Evolutionary conservation across 2,329 filamentous ascomycete genomes (phyloP), one percentile per base, ranked within the genome.

Genomic region (Xylaria sp.): DNA sequence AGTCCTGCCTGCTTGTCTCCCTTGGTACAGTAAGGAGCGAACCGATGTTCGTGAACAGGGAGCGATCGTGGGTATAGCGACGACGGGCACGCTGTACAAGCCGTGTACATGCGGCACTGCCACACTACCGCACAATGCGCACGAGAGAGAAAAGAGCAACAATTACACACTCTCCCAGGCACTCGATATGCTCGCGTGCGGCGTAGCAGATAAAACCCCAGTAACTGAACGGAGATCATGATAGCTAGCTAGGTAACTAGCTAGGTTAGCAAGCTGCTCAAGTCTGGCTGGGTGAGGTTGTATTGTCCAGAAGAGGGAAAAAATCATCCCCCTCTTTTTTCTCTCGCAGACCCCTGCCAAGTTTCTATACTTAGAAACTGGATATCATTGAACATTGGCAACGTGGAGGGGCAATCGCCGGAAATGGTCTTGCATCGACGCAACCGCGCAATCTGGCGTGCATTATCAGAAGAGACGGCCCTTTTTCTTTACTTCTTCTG

Each of bases 341-440:
- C 18, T 56, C 44, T 51, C 25, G 55, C 39, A 10, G 37, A 61
- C 60, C 65, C 68, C 65, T 63, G 69, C 31, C 58, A 6, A 46
- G 25, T 60, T 67, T 67, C 69, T 70, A 70, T 63, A 63, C 58
- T 63, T 70, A 70, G 69, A 69, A 70, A 70, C 31, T 34, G 3
- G 34, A 41, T 44, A 9, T 55, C 65, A 57, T 63, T 37, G 48
- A 57, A 46, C 52, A 62, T 48, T 25, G 10, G 64, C 65, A 63
- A 63, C 62, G 50, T 68, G 62, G 48, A 57, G 41, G 55, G 59
- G 60, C 48, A 59, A 57, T 52, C 25, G 41, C 41, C 48, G 67
- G 25, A 59, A 63, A 63, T 63, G 59, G 50, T 63, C 46, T 50
- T 41, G 59, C 67, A 61, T 69, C 59, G 39, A 63, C 63, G 63